Conservation (phyloP, 2,329 filamentous ascomycete species). For the Diplodia seriata region DNA sequence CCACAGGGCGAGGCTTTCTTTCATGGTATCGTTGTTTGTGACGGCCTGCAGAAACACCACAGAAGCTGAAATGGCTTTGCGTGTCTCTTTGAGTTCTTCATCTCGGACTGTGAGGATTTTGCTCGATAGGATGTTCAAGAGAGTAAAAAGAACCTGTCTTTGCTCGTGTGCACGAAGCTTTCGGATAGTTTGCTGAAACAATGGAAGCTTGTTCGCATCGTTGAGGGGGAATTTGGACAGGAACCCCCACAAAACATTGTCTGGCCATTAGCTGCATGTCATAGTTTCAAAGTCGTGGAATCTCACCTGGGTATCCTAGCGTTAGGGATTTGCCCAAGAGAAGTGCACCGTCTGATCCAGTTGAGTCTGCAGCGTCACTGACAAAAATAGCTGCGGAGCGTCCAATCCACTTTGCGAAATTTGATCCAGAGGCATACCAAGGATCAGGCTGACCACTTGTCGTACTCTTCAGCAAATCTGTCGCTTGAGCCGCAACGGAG, state of each 20-base stretch:
- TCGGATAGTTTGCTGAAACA: constrained; percentile 50
- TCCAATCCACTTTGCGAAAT: constrained; percentile 76
- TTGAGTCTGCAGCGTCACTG: constrained; percentile 38
- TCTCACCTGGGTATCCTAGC: constrained; percentile 73
- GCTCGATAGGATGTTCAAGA: constrained; percentile 41
- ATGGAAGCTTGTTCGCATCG: constrained; percentile 33
- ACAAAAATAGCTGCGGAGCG: constrained; percentile 63
- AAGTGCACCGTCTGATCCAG: constrained; percentile 42
- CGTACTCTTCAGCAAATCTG: constrained; percentile 55
- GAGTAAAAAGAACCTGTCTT: constrained; percentile 50
- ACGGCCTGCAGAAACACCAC: constrained; percentile 34
- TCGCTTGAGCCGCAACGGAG: constrained; percentile 65
- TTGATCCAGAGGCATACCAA: constrained; percentile 71
- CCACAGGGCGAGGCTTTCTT: constrained; percentile 36
- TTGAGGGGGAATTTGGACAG: background rate
- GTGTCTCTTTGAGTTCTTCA: constrained; percentile 3
- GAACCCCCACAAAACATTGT: constrained; percentile 34
- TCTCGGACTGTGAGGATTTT: constrained; percentile 36
- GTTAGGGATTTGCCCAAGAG: constrained; percentile 67
- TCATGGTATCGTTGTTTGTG: constrained; percentile 31
- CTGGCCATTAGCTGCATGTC: constrained; percentile 22
- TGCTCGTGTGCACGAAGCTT: constrained; percentile 58
- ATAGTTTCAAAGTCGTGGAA: too few relatives aligned
- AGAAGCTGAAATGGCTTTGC: constrained; percentile 28
- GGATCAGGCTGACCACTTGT: constrained; percentile 37